Evolutionary conservation across 202 grass and related monocot species (phyloP), one percentile per base, ranked within the genome.

Genomic region (Zoysia matrella): DNA sequence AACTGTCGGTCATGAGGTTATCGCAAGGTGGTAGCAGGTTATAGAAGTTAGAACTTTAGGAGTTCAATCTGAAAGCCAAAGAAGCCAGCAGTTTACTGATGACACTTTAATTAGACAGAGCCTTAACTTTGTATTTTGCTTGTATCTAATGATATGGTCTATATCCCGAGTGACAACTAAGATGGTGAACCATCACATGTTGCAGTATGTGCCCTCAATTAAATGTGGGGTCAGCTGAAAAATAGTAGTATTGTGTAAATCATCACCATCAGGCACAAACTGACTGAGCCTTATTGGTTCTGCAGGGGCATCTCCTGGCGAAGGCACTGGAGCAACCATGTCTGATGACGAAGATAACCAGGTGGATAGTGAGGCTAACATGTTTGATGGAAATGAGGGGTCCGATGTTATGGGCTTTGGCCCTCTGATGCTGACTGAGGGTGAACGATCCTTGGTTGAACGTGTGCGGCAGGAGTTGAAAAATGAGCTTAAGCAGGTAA

Each of bases 321-420:
- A 99, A 90, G 91, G 97, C 48, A 94, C 93, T 49, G 93, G 93
- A 42, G 97, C 87, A 1, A 96, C 97, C 36, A 99, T 99, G 97
- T 99, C 97, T 18, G 92, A 98, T 82, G 93, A 98, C 82, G 90
- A 99, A 71, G 95, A 99, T 72, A 94, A 96, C 40, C 90, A 99
- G 72, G 89, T 87, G 63, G 92, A 99, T 52, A 80, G 90, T 12
- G 93, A 96, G 60, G 40, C 84, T 49, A 94, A 92, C 71, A 76
- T 90, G 76, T 90, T 71, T 84, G 88, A 90, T 67, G 80, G 70
- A 60, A 90, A 84, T 3, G 88, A 90, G 60, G 93, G 86, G 1
- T 92, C 91, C 53, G 74, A 90, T 55, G 89, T 89, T 61, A 96
- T 94, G 97, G 97, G 97, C 52, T 96, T 96, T 65, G 97, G 97